A percentile compares a stretch with the other conserved stretches of the same genome.
These are phyloP conservation scores for Salisapilia sapeloensis DNA, from an alignment of 352 stramenopile genomes.

Conservation along the genomic window DNA sequence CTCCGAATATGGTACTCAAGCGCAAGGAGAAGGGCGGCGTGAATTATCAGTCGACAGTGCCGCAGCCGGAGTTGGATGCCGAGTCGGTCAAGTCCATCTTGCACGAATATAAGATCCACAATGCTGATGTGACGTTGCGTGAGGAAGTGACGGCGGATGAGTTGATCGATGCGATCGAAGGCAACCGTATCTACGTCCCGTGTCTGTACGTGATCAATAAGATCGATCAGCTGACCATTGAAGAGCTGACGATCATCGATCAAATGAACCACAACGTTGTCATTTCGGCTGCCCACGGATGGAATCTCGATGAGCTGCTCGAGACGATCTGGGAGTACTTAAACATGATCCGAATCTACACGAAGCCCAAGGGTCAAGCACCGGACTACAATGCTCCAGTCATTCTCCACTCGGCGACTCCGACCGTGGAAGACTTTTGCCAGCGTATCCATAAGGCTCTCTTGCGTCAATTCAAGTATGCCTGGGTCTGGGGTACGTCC, in stretches of 20 bases:
- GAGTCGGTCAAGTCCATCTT: slow-evolving; percentile 91
- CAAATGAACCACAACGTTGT: slow-evolving; percentile 97
- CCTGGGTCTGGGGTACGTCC: slow-evolving; percentile 94
- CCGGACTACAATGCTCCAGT: slow-evolving; percentile 96
- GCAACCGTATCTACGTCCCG: slow-evolving; percentile 97
- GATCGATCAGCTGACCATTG: slow-evolving; percentile 97
- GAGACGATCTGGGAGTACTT: slow-evolving; percentile 97
- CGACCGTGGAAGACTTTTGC: slow-evolving; percentile 95
- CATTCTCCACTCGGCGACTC: slow-evolving; percentile 91
- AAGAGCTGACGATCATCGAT: slow-evolving; percentile 97
- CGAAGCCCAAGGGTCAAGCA: slow-evolving; percentile 90
- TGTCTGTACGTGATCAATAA: slow-evolving; percentile 99
- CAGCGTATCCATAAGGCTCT: slow-evolving; percentile 86
- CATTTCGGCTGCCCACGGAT: slow-evolving; percentile 93
- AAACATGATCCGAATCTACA: slow-evolving; percentile 97
- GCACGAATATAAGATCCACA: slow-evolving; percentile 98
- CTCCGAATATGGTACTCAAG: slow-evolving; percentile 92
- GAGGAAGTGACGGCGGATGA: slow-evolving; percentile 96
- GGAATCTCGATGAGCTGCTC: slow-evolving; percentile 97
- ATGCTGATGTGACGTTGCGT: slow-evolving; percentile 91
- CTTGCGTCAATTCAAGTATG: slow-evolving; percentile 86
- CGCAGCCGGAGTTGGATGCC: slow-evolving; percentile 86
- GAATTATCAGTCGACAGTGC: slow-evolving; percentile 91
- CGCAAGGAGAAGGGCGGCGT: slow-evolving; percentile 96
- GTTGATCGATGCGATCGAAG: slow-evolving; percentile 98